phyloP scores from a whole-genome alignment of 495 filamentous ascomycete genomes.

The Annulohypoxylon moriforme region DNA sequence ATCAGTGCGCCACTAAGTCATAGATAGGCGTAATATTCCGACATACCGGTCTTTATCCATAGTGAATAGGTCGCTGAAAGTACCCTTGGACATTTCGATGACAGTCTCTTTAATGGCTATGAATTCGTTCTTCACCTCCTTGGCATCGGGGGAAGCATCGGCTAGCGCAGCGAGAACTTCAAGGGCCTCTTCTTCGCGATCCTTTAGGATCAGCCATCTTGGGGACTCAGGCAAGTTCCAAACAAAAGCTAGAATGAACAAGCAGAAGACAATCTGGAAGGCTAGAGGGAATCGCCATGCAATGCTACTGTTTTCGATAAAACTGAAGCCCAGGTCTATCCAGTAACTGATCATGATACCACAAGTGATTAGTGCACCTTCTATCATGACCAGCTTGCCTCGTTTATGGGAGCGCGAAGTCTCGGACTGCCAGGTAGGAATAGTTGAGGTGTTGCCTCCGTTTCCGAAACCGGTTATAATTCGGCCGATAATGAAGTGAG shows the following conservation, averaged over 20 bases:
- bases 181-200: constrained; percentile 72
- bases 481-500: constrained; percentile 73
- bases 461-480: constrained; percentile 77
- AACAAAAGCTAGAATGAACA: constrained; percentile 69
- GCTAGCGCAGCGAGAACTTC: constrained; percentile 71
- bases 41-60: constrained; percentile 69
- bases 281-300: constrained; percentile 82
- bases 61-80: constrained; percentile 75
- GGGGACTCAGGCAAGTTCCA: constrained; percentile 77
- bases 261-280: constrained; percentile 76
- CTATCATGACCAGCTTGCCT: constrained; percentile 84
- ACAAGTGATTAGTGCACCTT: constrained; percentile 75
- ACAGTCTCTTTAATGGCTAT: constrained; percentile 80
- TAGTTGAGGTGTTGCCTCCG: constrained; percentile 67
- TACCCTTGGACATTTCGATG: constrained; percentile 73
- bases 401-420: constrained; percentile 78
- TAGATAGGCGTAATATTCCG: neutral
- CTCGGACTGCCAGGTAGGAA: constrained; percentile 84
- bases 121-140: constrained; percentile 71
- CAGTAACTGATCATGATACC: constrained; percentile 81
- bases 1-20: neutral
- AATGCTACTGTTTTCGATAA: constrained; percentile 66
- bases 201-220: constrained; percentile 78
- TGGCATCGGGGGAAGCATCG: constrained; percentile 63
- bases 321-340: constrained; percentile 78